Evolutionary conservation across 495 filamentous ascomycete species (phyloP), one percentile per base, ranked within the genome.

Genomic region (Neurospora sp.): DNA sequence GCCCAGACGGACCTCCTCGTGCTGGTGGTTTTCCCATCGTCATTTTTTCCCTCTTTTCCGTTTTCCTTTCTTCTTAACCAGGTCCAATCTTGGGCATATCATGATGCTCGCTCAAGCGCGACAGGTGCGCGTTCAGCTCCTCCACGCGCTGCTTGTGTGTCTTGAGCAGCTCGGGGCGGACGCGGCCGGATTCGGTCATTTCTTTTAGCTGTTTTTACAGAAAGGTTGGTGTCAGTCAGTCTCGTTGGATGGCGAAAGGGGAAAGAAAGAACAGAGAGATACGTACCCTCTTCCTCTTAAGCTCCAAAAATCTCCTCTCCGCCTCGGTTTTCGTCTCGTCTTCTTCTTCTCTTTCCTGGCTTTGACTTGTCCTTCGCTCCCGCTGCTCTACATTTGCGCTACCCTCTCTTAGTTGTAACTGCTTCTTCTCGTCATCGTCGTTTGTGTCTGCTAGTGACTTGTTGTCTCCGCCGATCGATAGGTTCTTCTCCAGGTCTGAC

Each of bases 101-200:
- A 79, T 99, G 96, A 81, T 99, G 96, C 82, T 99, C 96, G 82
- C 93, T 97, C 78, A 99, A 82, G 73, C 90, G 90, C 73, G 91
- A 94, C 53, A 99, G 84, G 79, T 97, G 97, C 78, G 93, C 92
- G 80, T 99, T 99, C 74, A 98, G 84, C 80, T 97, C 94, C 81
- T 99, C 94, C 59, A 99, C 96, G 2, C 92, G 90, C 85, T 99
- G 91, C 81, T 98, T 99, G 78, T 99, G 96, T 48, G 94, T 96
- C 87, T 98, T 99, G 76, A 92, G 85, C 35, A 94, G 92, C 76
- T 94, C 93, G 35, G 84, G 83, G 27, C 83, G 79, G 16, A 80
- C 72, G n/a, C 78, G 72, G n/a, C 79, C 82, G 5, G 82, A 80
- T 69, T 84, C 83, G 70, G 87, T 82, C 38, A 91, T 87, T 79